Percentiles rank a stretch among this genome's conserved stretches.
These are phyloP conservation scores for Yamadazyma tumulicola DNA, from an alignment of 805 yeast species.

Conservation along the genomic window DNA sequence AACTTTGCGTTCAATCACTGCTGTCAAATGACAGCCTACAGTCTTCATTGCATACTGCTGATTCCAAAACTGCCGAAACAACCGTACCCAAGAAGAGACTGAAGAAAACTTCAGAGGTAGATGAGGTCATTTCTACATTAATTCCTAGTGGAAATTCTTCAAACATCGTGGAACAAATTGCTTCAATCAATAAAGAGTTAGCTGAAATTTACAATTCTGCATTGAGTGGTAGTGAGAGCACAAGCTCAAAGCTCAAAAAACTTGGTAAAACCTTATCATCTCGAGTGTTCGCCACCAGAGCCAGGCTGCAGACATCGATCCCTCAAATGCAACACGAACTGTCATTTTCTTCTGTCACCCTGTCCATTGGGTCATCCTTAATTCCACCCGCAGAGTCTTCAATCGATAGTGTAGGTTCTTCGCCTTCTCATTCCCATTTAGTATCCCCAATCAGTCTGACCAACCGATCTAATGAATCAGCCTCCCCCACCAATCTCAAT, in stretches of 20 bases:
- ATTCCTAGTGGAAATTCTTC: constrained; percentile 9
- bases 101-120: not conserved
- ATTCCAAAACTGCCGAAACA: not conserved
- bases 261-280: constrained; percentile 8
- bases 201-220: constrained; percentile 1
- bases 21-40: not conserved
- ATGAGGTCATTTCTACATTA: constrained; percentile 8
- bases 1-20: not conserved
- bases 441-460: constrained; percentile 6
- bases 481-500: constrained; percentile 10
- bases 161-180: constrained; percentile 12
- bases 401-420: not conserved
- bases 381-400: constrained; percentile 1
- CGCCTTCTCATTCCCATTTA: constrained; percentile 5
- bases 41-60: not conserved
- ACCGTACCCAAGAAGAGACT: not conserved
- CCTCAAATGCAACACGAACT: not conserved
- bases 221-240: not conserved
- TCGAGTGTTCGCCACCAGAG: constrained; percentile 4
- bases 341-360: too few species aligned
- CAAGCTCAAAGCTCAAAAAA: constrained; percentile 11
- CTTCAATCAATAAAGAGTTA: constrained; percentile 6
- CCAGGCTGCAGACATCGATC: constrained; percentile 1
- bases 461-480: constrained; percentile 5
- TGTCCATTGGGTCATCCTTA: not conserved